Conservation (phyloP, 345 rosid genomes). For the Geranium rotundifolium region DNA sequence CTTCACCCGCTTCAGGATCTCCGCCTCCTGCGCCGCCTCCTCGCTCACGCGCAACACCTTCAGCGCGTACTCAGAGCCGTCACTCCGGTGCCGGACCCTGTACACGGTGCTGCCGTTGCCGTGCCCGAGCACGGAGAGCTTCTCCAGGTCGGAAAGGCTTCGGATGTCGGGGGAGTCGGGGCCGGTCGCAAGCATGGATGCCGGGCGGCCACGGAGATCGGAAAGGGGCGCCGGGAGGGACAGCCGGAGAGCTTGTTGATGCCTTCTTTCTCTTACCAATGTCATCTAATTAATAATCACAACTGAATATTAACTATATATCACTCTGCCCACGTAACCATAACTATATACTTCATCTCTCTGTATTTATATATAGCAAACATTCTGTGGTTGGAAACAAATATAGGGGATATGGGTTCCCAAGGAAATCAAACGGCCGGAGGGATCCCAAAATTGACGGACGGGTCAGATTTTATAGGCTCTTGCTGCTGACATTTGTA, state of each 20-base stretch:
- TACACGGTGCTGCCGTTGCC: constrained; percentile 56
- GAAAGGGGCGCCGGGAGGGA: constrained; percentile 18
- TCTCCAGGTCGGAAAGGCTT: constrained; percentile 33
- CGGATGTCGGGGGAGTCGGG: constrained; percentile 29
- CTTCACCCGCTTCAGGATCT: constrained; percentile 40
- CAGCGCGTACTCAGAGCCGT: constrained; percentile 28
- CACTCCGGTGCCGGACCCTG: constrained; percentile 35
- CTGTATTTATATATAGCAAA: not conserved
- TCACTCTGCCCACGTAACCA: constrained; percentile 1
- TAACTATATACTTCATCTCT: too few species aligned
- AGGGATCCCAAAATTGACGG: constrained; percentile 19
- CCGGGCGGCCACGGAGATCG: constrained; percentile 8
- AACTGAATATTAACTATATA: too few species aligned
- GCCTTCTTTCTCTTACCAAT: constrained; percentile 51
- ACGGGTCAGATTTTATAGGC: constrained; percentile 25
- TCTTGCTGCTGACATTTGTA: not conserved
- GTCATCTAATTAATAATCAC: constrained; percentile 24
- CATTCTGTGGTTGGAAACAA: constrained; percentile 6
- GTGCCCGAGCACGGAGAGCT: constrained; percentile 40
- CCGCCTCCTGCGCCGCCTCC: constrained; percentile 31
- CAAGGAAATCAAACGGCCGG: not conserved
- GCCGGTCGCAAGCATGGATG: constrained; percentile 13
- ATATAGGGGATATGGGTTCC: constrained; percentile 8
- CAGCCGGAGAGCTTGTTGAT: constrained; percentile 30
- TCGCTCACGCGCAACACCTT: constrained; percentile 31